Evolutionary conservation across 306 rosid species (phyloP), one percentile per base, ranked within the genome.

Genomic region (Leucaena leucocephala): DNA sequence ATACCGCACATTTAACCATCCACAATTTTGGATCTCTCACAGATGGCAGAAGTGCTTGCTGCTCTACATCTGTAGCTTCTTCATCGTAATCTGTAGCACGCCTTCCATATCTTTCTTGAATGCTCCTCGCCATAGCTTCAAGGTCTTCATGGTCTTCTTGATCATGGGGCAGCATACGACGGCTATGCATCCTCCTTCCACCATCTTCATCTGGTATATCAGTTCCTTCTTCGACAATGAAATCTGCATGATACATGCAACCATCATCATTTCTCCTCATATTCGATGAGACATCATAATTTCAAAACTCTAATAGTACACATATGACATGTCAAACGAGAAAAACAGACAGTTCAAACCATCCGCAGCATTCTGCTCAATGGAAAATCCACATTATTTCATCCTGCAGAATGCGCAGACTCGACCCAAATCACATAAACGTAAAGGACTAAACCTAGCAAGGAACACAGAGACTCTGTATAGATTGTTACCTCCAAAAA

Each of bases 1-100:
- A 76, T 96, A 93, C 99, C 88, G 92, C 92, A 80, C 99, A 96
- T 83, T 93, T 96, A 78, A 96, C 94, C 99, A 96, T 93, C 99
- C 99, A 96, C 86, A 96, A 82, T 86, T 96, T 96, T 66, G 99
- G 98, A 84, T 96, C 99, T 84, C 98, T 90, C 63, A 96, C 97
- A 79, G 99, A 96, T 46, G 99, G 99, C 81, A 93, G 84, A 55
- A 93, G 93, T 36, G 98, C 98, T 68, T 96, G 99, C 75, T 96
- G 99, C 50, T 96, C 99, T 19, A 96, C 98, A 73, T 96, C 98
- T 22, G 98, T 93, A 7, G 97, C 83, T 73, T 96, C 99, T 80
- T 96, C 99, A 59, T 88, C 96, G 50, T 88, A 87, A 17, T 90
- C 97, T 19, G 87, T 33, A 10, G 68, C 70, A 36, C 84, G 89